Evolutionary conservation across 148 eudicot genomes (phyloP).

Genomic region (Camellia lanceoleosa): DNA sequence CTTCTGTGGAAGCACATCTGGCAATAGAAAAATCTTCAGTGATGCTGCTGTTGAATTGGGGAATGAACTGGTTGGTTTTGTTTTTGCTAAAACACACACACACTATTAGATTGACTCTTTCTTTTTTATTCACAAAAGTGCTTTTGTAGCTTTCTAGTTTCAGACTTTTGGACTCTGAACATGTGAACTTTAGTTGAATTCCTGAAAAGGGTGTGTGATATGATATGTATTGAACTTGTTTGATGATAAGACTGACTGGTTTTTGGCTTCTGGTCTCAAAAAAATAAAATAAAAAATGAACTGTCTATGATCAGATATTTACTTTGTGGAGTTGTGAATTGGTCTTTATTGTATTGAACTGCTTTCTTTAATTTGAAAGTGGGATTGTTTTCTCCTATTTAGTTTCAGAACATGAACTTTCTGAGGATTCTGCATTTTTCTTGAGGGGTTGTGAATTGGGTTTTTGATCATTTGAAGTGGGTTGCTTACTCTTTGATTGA

Average conservation of each 20-base stretch:
- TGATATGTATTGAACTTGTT: too few species aligned
- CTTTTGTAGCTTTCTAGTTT: neutral
- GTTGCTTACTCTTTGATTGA: neutral
- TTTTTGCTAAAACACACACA: neutral
- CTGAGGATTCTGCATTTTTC: neutral
- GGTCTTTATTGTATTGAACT: neutral
- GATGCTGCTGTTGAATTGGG: slow-evolving; percentile 88
- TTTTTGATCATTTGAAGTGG: slow-evolving; percentile 9
- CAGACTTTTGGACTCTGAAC: neutral
- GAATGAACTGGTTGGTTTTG: slow-evolving; percentile 61
- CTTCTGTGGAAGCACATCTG: slow-evolving; percentile 87
- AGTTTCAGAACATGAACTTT: neutral
- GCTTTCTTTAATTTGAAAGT: neutral
- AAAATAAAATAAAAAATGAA: too few species aligned
- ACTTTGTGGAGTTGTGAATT: neutral
- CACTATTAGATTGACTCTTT: neutral
- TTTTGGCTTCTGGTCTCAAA: too few species aligned
- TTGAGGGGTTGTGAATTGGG: slow-evolving; percentile 11
- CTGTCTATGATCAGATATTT: neutral
- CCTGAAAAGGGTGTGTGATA: neutral
- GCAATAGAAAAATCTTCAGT: slow-evolving; percentile 70
- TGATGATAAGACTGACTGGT: too few species aligned
- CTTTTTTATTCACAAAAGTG: neutral
- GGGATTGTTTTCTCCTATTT: neutral
- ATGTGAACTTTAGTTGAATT: neutral